These are phyloP conservation scores for Gossypium sturtianum DNA, from an alignment of 345 rosid species.

Conservation along the genomic window DNA sequence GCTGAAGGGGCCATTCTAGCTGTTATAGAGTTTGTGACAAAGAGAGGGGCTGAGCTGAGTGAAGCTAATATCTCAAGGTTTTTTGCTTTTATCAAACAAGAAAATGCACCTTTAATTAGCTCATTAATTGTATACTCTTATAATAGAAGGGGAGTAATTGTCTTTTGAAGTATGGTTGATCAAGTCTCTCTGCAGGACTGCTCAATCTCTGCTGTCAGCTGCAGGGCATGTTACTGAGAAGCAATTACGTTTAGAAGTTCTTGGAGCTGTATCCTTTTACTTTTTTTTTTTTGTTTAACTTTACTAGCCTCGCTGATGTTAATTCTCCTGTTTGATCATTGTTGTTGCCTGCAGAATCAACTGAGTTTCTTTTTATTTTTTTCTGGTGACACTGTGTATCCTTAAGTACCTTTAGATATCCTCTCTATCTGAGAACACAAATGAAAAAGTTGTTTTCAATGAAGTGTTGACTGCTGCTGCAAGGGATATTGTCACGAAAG, in stretches of 20 bases:
- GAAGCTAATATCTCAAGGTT: conserved; percentile 76
- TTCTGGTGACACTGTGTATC: conserved; percentile 16
- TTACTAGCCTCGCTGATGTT: conserved; percentile 6
- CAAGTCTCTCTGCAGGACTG: conserved; percentile 49
- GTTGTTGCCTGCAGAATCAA: conserved; percentile 7
- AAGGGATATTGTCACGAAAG: conserved; percentile 86
- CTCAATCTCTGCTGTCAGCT: conserved; percentile 87
- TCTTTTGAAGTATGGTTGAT: conserved; percentile 1
- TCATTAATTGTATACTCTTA: background rate
- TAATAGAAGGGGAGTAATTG: background rate
- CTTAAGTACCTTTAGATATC: conserved; percentile 61
- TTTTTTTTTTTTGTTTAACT: background rate
- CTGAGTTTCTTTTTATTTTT: background rate
- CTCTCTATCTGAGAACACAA: conserved; percentile 77
- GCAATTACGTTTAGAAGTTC: conserved; percentile 79
- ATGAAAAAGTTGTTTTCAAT: conserved; percentile 62
- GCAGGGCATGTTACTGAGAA: conserved; percentile 80
- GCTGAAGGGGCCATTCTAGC: conserved; percentile 98
- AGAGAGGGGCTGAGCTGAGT: conserved; percentile 73
- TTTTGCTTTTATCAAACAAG: background rate
- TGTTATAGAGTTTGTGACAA: conserved; percentile 75
- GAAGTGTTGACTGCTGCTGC: conserved; percentile 85
- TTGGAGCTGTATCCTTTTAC: conserved; percentile 77
- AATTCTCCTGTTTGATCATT: conserved; percentile 10
- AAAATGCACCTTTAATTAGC: conserved; percentile 6